These are phyloP conservation scores for cucumber (Cucumis sativus) DNA, from an alignment of 306 rosid genomes.

Conservation along the genomic window Cucumber_9930_V3 NC_026658.2:8991001-8991500, in stretches of 20 bases:
- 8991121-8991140: slow-evolving; percentile 42
- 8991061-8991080: slow-evolving; percentile 34
- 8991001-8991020: slow-evolving; percentile 42
- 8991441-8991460: background rate
- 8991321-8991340: slow-evolving; percentile 87
- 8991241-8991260: slow-evolving; percentile 10
- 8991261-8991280: slow-evolving; percentile 28
- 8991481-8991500: background rate
- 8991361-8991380: slow-evolving; percentile 47
- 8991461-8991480: background rate
- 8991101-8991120: slow-evolving; percentile 25
- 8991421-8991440: background rate
- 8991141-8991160: slow-evolving; percentile 84
- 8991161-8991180: slow-evolving; percentile 98
- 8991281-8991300: slow-evolving; percentile 93
- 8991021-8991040: slow-evolving; percentile 36
- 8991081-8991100: slow-evolving; percentile 27
- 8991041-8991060: slow-evolving; percentile 22
- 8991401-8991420: background rate
- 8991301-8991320: slow-evolving; percentile 76
- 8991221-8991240: background rate
- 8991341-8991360: slow-evolving; percentile 97
- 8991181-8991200: slow-evolving; percentile 94
- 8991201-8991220: slow-evolving; percentile 55
- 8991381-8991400: slow-evolving; percentile 8